Evolutionary conservation across 73 alveolate genomes (phyloP).

Genomic region (Blepharisma stoltei): DNA sequence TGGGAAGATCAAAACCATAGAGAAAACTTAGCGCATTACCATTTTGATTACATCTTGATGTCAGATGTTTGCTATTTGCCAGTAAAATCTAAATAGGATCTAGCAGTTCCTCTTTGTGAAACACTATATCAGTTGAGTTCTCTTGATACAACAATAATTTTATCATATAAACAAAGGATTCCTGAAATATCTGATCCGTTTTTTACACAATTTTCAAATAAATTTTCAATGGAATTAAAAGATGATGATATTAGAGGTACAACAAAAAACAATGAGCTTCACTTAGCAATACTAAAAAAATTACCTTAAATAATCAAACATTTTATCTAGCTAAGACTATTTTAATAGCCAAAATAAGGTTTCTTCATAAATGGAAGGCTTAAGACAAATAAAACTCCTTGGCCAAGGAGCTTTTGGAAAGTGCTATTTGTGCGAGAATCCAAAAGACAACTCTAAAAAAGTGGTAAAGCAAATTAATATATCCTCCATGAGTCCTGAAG

Average conservation of each 20-base stretch:
- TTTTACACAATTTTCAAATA: background rate
- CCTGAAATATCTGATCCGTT: slow-evolving; percentile 5
- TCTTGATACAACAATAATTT: background rate
- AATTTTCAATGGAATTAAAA: background rate
- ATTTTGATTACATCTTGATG: background rate
- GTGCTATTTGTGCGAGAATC: slow-evolving; percentile 83
- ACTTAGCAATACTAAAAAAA: background rate
- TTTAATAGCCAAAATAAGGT: too few species aligned
- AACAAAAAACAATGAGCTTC: background rate
- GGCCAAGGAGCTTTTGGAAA: slow-evolving; percentile 96
- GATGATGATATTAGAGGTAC: background rate
- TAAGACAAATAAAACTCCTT: slow-evolving; percentile 69
- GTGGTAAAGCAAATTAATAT: slow-evolving; percentile 88
- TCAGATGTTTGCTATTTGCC: slow-evolving; percentile 26
- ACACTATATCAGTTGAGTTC: background rate
- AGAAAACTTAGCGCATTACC: background rate
- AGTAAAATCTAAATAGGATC: background rate
- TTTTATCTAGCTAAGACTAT: background rate
- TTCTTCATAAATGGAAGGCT: slow-evolving; percentile 42
- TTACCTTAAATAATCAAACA: background rate
- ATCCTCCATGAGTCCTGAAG: slow-evolving; percentile 73
- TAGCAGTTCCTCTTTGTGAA: background rate
- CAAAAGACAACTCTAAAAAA: slow-evolving; percentile 61
- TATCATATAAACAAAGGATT: background rate
- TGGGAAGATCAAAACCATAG: background rate